Base-by-base conservation (phyloP, 2,329 filamentous ascomycete species). In the Botrytis hyacinthi region DNA sequence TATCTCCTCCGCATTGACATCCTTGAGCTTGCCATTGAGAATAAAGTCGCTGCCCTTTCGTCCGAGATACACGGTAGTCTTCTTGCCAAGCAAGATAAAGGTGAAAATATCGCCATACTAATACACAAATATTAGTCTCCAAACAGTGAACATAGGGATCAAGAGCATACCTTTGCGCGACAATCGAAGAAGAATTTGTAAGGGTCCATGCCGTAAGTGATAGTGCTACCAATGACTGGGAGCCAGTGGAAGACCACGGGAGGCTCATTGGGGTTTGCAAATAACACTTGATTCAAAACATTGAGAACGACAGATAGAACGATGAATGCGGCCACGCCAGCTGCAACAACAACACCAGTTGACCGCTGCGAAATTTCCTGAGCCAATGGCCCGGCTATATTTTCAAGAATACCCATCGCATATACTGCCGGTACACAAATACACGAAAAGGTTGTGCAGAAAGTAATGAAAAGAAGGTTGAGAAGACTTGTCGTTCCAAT, bases 201-300 rank as follows among this genome's bases (percentile, higher is more conserved):
- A 26, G 95, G 95, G 80, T 98, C 94, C 84, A 98, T 98, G 83
- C 95, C 95, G 84, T 98, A 99, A 62, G 90, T 93, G 79, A 98
- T 86, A 74, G 96, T 98, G 85, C 92, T 98, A 76, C 95, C 95
- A 80, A 99, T 87, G 78, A 97, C 84, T 74, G 93, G 93, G 80
- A 95, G 87, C 88, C 89, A 93, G 83, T 94, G 92, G 82, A 95
- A 95, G 75, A 95, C 92, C 73, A 95, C 78, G 1, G 93, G 93
- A 44, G 93, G 93, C 82, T 94, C 92, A 81, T 94, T 92, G 70
- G 92, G 89, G 79, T 94, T 95, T 84, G 89, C 93, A 85, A 94
- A 90, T 75, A 98, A 84, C 73, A 97, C 78, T 84, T 98, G 95
- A 76, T 87, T 87, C 78, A 93, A 80, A 77, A 98, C 90, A 83